Evolutionary conservation across 129 eudicot genomes (phyloP).

Genomic region (Lactuca sativa): DNA sequence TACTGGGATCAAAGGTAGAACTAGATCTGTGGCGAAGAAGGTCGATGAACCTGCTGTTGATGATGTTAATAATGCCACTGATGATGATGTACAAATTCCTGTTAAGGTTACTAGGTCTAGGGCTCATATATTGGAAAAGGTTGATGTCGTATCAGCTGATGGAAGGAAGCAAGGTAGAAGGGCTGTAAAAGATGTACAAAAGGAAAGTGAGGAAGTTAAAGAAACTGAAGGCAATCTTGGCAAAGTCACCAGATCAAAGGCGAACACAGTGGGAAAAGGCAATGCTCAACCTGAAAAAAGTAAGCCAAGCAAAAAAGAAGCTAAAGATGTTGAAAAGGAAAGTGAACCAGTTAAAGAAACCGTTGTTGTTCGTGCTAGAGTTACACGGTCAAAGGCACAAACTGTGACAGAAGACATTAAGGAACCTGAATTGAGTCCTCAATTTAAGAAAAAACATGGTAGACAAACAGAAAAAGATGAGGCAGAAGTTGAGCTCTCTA

Average conservation of each 20-base stretch:
- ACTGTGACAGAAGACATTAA: slow-evolving; percentile 15
- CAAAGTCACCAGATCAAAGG: slow-evolving; percentile 30
- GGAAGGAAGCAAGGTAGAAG: slow-evolving; percentile 25
- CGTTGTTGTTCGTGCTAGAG: slow-evolving; percentile 33
- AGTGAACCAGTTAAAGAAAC: slow-evolving; percentile 19
- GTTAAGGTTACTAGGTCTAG: slow-evolving; percentile 36
- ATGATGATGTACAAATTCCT: slow-evolving; percentile 18
- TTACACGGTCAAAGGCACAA: slow-evolving; percentile 46
- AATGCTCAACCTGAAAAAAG: slow-evolving; percentile 14
- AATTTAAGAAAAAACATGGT: slow-evolving; percentile 33
- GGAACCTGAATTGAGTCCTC: slow-evolving; percentile 10
- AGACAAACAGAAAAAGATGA: slow-evolving; percentile 21
- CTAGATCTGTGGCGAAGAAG: slow-evolving; percentile 21
- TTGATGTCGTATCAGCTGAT: slow-evolving; percentile 3
- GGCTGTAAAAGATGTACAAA: slow-evolving; percentile 19
- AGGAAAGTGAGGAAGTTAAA: slow-evolving; percentile 14
- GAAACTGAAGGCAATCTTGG: slow-evolving; percentile 22
- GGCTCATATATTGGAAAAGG: slow-evolving; percentile 16
- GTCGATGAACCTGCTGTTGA: slow-evolving; percentile 25
- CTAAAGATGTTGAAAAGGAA: slow-evolving; percentile 20
- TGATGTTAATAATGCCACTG: slow-evolving; percentile 9
- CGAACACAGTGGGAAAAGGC: slow-evolving; percentile 8
- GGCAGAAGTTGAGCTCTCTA: slow-evolving; percentile 17
- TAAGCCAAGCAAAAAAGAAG: slow-evolving; percentile 10
- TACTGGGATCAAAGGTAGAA: slow-evolving; percentile 2